These are phyloP conservation scores for Nemania abortiva DNA, from an alignment of 2,329 filamentous ascomycete species.

Conservation along the genomic window DNA sequence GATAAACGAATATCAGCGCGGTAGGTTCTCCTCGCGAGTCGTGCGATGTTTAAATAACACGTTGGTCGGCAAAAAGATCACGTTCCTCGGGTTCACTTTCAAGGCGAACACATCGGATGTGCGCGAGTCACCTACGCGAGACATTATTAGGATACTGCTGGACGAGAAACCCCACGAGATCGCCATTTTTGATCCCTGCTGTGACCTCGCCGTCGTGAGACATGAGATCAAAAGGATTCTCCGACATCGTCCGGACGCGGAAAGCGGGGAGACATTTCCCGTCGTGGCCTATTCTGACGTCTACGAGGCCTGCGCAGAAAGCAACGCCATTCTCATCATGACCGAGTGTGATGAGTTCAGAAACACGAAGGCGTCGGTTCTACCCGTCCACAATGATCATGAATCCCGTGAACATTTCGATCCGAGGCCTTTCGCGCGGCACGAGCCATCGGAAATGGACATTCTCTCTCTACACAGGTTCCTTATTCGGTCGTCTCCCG, in stretches of 20 bases:
- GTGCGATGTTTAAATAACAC: slow-evolving; percentile 76
- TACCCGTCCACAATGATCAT: slow-evolving; percentile 34
- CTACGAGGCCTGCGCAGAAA: slow-evolving; percentile 62
- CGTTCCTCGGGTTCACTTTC: slow-evolving; percentile 81
- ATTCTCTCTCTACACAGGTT: slow-evolving; percentile 62
- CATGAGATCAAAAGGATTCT: slow-evolving; percentile 63
- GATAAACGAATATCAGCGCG: slow-evolving; percentile 81
- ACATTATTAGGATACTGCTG: slow-evolving; percentile 74
- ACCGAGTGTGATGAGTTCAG: slow-evolving; percentile 69
- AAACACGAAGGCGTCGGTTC: slow-evolving; percentile 46
- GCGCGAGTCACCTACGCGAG: slow-evolving; percentile 76
- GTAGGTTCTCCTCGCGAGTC: slow-evolving; percentile 75
- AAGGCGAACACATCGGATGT: slow-evolving; percentile 85
- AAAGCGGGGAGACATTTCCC: slow-evolving; percentile 56
- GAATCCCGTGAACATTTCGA: slow-evolving; percentile 49
- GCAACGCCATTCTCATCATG: slow-evolving; percentile 66
- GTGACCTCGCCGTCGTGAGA: slow-evolving; percentile 63
- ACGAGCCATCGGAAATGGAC: slow-evolving; percentile 58
- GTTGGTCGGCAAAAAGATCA: slow-evolving; percentile 76
- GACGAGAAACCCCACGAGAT: slow-evolving; percentile 74
- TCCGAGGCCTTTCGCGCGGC: slow-evolving; percentile 59
- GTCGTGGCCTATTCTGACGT: slow-evolving; percentile 62
- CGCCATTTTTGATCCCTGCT: slow-evolving; percentile 76
- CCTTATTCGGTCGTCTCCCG: slow-evolving; percentile 52
- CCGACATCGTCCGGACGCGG: slow-evolving; percentile 45